A percentile compares a stretch with the other conserved stretches of the same genome.
Evolutionary conservation across 371 early-diverging fungal species (phyloP).

Genomic region (Rhizopus arrhizus): DNA sequence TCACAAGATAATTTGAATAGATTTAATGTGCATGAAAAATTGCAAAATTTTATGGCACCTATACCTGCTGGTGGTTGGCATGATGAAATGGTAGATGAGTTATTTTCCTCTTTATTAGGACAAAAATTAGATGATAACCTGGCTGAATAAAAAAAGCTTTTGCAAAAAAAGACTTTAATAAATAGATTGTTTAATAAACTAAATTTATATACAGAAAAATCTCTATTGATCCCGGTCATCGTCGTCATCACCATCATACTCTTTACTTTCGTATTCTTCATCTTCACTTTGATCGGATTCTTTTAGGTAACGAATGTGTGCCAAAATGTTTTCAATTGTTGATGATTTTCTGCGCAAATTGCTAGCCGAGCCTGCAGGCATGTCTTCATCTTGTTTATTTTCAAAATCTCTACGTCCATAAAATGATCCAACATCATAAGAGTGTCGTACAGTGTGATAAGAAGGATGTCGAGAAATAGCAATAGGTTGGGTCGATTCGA

Average conservation of each 20-base stretch:
- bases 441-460: not conserved
- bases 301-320: constrained; percentile 21
- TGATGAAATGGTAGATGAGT: constrained; percentile 86
- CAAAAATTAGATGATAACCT: constrained; percentile 34
- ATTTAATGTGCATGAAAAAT: constrained; percentile 92
- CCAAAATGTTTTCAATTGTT: constrained; percentile 17
- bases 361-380: constrained; percentile 21
- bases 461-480: constrained; percentile 1
- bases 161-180: not conserved
- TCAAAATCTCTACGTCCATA: constrained; percentile 58
- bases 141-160: constrained; percentile 24
- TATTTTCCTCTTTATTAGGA: constrained; percentile 85
- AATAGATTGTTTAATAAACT: not conserved
- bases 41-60: constrained; percentile 95
- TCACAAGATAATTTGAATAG: constrained; percentile 25
- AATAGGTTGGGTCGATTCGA: constrained; percentile 25
- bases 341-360: constrained; percentile 16
- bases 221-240: constrained; percentile 21
- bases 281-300: not conserved
- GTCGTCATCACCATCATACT: constrained; percentile 13
- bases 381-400: constrained; percentile 31
- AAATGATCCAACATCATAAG: constrained; percentile 34
- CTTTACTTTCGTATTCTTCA: constrained; percentile 4
- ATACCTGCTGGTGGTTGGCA: constrained; percentile 87
- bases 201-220: too few relatives aligned